Base-by-base conservation (phyloP, 192 early-diverging fungal species). In the Linnemannia schmuckeri region DNA sequence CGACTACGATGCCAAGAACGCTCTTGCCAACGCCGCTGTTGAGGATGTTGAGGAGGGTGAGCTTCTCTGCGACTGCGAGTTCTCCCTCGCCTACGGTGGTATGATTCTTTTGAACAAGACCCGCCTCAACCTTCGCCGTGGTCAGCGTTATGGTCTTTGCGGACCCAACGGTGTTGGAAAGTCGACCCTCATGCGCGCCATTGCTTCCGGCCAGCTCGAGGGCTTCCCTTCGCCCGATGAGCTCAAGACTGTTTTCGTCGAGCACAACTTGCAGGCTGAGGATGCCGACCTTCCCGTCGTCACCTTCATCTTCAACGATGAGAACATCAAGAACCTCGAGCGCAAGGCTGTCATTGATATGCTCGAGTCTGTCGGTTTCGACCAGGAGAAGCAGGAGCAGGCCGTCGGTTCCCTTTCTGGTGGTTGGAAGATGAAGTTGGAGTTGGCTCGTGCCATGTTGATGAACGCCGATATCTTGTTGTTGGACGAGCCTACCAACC, bases 381-480 rank as follows among this genome's bases (percentile, higher is more conserved):
- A 93, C 57, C 84, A 90, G 69, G 89, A 89, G 88, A 90, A 94
- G 79, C 91, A 90, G 75, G 89, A 89, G 68, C 91, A 94, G 85
- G 82, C 93, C 81, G 93, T 97, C 88, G 94, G 93, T 75, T 90
- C 92, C 63, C 94, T 97, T n/a, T 95, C 94, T 81, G 96, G 96
- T 90, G 96, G 96, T 85, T 97, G 96, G 96, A 95, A 96, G 90
- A 97, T 97, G 96, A 96, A 96, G 94, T 90, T 96, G 70, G 95
- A 93, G 90, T 92, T 97, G 87, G 95, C 95, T 18, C 94, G 95
- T 91, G 96, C 96, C 74, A 94, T 97, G 93, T 90, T 97, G 87
- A 90, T 92, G 90, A 95, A 96, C 83, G 94, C 96, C 88, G 96
- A 97, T 88, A 95, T 97, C 70, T 88, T 96, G 82, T 89, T 97